These are phyloP conservation scores for Talaromyces piceae DNA, from an alignment of 2,329 filamentous ascomycete species.

Conservation along the genomic window DNA sequence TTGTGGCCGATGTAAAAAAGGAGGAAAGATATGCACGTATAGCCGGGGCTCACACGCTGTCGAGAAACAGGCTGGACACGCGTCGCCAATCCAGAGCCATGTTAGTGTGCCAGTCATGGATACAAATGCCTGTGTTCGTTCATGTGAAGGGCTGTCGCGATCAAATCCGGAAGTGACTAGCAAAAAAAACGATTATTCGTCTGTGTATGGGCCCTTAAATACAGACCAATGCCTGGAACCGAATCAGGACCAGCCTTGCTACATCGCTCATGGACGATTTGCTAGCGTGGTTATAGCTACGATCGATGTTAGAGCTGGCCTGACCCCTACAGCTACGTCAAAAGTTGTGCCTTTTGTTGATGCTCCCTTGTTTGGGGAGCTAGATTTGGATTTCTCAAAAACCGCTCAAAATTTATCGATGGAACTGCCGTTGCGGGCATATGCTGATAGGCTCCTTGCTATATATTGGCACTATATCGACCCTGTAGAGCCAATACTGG, in stretches of 20 bases:
- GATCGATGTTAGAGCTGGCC: slow-evolving; percentile 13
- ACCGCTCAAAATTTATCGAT: not conserved
- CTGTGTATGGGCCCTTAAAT: not conserved
- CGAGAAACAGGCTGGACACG: not conserved
- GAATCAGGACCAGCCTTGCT: slow-evolving; percentile 8
- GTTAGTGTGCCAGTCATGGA: not conserved
- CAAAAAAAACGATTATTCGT: not conserved
- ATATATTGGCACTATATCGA: slow-evolving; percentile 16
- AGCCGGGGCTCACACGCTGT: not conserved
- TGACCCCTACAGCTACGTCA: slow-evolving; percentile 3
- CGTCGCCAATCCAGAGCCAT: not conserved
- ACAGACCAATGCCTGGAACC: not conserved
- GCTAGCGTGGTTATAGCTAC: slow-evolving; percentile 13
- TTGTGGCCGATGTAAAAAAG: slow-evolving; percentile 10
- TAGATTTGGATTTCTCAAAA: slow-evolving; percentile 5
- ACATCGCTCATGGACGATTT: slow-evolving; percentile 14
- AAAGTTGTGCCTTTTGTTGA: slow-evolving; percentile 15
- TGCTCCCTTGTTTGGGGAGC: slow-evolving; percentile 16
- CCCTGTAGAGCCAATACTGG: slow-evolving; percentile 13
- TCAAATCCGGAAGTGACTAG: not conserved
- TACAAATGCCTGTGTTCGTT: not conserved
- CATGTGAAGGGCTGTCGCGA: not conserved
- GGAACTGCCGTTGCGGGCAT: slow-evolving; percentile 12
- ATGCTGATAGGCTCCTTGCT: slow-evolving; percentile 13
- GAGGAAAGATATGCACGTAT: slow-evolving; percentile 13